A percentile compares a stretch with the other conserved stretches of the same genome.
phyloP scores from a whole-genome alignment of 2,329 filamentous ascomycete species.

The Mollisia scopiformis region DNA sequence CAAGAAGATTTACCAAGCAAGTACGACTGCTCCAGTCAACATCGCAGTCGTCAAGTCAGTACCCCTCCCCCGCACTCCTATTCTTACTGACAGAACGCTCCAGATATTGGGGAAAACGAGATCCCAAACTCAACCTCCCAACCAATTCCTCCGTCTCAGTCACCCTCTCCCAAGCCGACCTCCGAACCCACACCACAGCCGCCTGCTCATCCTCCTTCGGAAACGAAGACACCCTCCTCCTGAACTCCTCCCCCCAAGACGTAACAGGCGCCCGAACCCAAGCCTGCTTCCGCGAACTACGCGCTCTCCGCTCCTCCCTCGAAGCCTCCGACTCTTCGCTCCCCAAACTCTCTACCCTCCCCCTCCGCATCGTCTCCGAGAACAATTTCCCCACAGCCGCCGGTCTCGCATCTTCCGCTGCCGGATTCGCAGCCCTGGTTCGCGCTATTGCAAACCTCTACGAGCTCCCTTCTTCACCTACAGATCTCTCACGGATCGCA shows the following conservation, averaged over 20 bases:
- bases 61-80: slow-evolving; percentile 22
- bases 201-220: slow-evolving; percentile 79
- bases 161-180: slow-evolving; percentile 89
- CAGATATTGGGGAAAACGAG: slow-evolving; percentile 96
- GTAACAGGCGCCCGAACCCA: slow-evolving; percentile 89
- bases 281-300: slow-evolving; percentile 88
- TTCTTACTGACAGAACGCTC: slow-evolving; percentile 15
- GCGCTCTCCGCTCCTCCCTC: slow-evolving; percentile 73
- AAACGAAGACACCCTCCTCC: slow-evolving; percentile 71
- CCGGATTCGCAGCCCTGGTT: slow-evolving; percentile 72
- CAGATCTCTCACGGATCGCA: slow-evolving; percentile 85
- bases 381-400: slow-evolving; percentile 99
- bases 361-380: slow-evolving; percentile 86
- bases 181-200: slow-evolving; percentile 94
- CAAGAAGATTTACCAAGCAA: slow-evolving; percentile 76
- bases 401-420: slow-evolving; percentile 76
- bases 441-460: slow-evolving; percentile 92
- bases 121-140: slow-evolving; percentile 90
- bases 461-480: slow-evolving; percentile 76
- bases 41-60: slow-evolving; percentile 94
- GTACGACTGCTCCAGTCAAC: slow-evolving; percentile 96
- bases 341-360: slow-evolving; percentile 78
- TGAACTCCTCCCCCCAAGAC: slow-evolving; percentile 84
- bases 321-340: slow-evolving; percentile 73
- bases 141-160: slow-evolving; percentile 98